These are phyloP conservation scores for Arthrobotrys megalospora DNA, from an alignment of 2,329 filamentous ascomycete genomes.

Conservation along the genomic window DNA sequence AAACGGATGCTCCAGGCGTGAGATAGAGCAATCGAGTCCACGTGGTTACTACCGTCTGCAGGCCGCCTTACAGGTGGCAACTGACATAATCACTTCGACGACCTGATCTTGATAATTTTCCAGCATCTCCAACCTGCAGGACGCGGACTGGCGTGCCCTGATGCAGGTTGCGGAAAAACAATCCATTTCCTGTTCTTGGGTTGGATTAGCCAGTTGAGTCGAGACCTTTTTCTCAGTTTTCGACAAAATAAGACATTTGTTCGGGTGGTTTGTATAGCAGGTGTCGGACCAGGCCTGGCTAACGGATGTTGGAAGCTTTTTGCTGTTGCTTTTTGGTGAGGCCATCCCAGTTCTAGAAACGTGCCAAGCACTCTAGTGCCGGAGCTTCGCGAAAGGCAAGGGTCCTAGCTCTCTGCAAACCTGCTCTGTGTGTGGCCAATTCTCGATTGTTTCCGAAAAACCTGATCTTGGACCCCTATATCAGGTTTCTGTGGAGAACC, in stretches of 20 bases:
- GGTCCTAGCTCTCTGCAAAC: constrained; percentile 15
- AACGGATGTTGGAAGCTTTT: constrained; percentile 34
- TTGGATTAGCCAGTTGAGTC: constrained; percentile 2
- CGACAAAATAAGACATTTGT: constrained; percentile 56
- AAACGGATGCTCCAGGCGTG: constrained; percentile 16
- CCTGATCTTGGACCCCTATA: constrained; percentile 30
- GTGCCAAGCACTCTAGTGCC: constrained; percentile 34
- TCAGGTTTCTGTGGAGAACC: constrained; percentile 19
- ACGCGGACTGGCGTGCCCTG: constrained; percentile 10
- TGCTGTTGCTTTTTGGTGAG: constrained; percentile 52
- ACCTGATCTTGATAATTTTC: constrained; percentile 25
- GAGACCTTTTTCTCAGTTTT: constrained; percentile 35
- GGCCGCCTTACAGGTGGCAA: constrained; percentile 48
- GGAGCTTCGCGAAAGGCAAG: constrained; percentile 56
- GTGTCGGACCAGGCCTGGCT: constrained; percentile 31
- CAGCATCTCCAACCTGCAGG: constrained; percentile 24
- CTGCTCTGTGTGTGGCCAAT: constrained; percentile 43
- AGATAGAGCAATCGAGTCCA: constrained; percentile 39
- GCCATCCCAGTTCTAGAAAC: constrained; percentile 35
- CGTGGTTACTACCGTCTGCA: constrained; percentile 38
- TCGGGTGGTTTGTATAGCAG: constrained; percentile 6
- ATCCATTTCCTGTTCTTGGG: constrained; percentile 44
- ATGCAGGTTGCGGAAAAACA: constrained; percentile 45
- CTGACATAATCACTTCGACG: constrained; percentile 47
- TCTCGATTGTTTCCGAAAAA: constrained; percentile 61